Conservation (phyloP, 495 filamentous ascomycete species). For the Tuber microsphaerosporum region DNA sequence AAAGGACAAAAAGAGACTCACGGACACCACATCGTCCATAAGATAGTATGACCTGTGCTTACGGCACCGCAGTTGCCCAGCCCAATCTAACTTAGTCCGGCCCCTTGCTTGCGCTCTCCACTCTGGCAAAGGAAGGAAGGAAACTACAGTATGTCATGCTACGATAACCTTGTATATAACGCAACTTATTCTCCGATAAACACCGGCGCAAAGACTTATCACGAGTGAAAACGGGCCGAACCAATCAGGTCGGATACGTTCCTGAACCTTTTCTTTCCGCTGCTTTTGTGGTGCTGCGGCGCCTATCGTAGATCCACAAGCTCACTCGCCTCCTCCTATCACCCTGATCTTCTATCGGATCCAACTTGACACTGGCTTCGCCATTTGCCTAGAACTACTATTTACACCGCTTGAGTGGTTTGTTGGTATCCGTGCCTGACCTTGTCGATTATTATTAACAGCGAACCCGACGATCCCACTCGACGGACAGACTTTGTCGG, state of each 20-base stretch:
- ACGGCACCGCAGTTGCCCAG: background rate
- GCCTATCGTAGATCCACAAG: background rate
- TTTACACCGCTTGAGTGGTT: background rate
- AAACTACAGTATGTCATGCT: background rate
- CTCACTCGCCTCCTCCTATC: background rate
- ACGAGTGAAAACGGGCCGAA: constrained; percentile 1
- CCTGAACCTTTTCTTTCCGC: background rate
- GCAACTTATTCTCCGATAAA: constrained; percentile 1
- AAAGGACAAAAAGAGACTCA: background rate
- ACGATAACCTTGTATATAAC: background rate
- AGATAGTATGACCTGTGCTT: background rate
- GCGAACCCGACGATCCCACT: background rate
- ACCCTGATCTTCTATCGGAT: background rate
- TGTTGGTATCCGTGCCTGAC: background rate
- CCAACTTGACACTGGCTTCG: background rate
- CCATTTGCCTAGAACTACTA: background rate
- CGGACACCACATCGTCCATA: background rate
- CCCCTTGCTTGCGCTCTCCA: background rate
- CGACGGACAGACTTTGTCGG: constrained; percentile 1
- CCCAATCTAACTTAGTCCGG: background rate
- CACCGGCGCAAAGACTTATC: background rate
- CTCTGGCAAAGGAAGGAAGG: background rate
- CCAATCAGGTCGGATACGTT: constrained; percentile 2
- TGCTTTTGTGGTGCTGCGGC: constrained; percentile 4
- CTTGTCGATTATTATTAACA: constrained; percentile 1